phyloP scores from a whole-genome alignment of 176 grass and related monocot species.

The Poa annua region DNA sequence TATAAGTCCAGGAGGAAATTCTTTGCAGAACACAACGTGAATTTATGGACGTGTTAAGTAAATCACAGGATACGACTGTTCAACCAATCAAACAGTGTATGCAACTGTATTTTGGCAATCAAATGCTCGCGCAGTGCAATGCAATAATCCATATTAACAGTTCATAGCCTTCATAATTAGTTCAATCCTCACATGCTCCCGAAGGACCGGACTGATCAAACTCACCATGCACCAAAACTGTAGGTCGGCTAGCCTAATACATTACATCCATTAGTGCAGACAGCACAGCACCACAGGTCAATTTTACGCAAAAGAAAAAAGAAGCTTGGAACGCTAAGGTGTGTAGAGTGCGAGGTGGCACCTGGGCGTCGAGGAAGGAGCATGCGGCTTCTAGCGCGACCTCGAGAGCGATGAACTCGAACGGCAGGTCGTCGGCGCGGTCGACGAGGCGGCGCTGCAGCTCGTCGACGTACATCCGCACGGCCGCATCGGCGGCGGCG shows the following conservation, averaged over 20 bases:
- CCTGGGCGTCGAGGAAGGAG: conserved; percentile 83
- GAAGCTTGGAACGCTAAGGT: not conserved
- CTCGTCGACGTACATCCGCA: conserved; percentile 69
- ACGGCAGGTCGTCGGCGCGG: conserved; percentile 72
- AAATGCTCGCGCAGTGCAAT: not conserved
- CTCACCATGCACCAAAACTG: conserved; percentile 8
- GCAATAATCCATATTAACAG: not conserved
- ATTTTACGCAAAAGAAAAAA: not conserved
- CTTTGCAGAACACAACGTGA: not conserved
- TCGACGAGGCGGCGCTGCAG: conserved; percentile 72
- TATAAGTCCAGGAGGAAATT: not conserved
- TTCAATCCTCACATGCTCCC: not conserved
- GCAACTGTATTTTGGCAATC: not conserved
- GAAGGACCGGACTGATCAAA: not conserved
- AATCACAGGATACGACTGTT: not conserved
- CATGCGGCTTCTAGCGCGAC: conserved; percentile 82
- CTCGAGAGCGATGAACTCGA: conserved; percentile 84
- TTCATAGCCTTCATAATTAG: not conserved
- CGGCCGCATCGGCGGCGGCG: conserved; percentile 46
- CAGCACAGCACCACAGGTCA: not conserved
- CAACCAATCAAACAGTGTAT: not conserved
- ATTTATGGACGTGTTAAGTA: not conserved
- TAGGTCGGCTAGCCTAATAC: not conserved
- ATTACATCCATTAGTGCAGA: not conserved
- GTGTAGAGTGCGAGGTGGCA: conserved; percentile 19